phyloP scores from a whole-genome alignment of 345 rosid genomes.

The Citrus glauca region DNA sequence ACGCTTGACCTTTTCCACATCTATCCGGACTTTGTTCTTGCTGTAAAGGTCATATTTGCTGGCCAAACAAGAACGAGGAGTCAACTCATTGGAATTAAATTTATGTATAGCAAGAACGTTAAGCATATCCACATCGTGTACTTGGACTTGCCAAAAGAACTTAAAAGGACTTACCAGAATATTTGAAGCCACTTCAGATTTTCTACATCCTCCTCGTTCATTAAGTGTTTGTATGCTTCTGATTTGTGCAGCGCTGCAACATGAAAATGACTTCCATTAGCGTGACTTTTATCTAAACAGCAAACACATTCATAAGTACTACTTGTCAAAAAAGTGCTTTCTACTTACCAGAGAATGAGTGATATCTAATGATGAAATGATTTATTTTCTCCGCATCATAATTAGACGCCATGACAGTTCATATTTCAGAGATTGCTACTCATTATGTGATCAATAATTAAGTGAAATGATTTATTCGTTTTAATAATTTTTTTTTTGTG shows the following conservation, averaged over 20 bases:
- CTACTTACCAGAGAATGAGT: slow-evolving; percentile 52
- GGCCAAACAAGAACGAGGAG: neutral
- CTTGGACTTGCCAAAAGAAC: neutral
- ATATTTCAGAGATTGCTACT: too few species aligned
- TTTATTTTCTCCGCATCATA: too few species aligned
- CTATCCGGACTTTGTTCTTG: slow-evolving; percentile 49
- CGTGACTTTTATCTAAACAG: neutral
- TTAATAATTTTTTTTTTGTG: too few species aligned
- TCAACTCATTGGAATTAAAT: neutral
- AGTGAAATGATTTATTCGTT: too few species aligned
- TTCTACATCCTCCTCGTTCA: slow-evolving; percentile 48
- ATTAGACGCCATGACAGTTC: too few species aligned
- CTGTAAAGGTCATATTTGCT: slow-evolving; percentile 67
- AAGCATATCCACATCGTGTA: neutral
- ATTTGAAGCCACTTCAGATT: slow-evolving; percentile 48
- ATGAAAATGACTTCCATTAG: neutral
- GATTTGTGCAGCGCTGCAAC: slow-evolving; percentile 44
- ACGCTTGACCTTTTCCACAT: slow-evolving; percentile 50
- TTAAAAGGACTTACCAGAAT: slow-evolving; percentile 33
- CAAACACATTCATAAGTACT: neutral
- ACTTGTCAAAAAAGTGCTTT: neutral
- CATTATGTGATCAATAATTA: too few species aligned
- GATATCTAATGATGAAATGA: slow-evolving; percentile 57
- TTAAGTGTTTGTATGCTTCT: slow-evolving; percentile 42
- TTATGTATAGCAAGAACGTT: neutral